phyloP scores from a whole-genome alignment of 805 yeast species.

The Hanseniaspora occidentalis region DNA sequence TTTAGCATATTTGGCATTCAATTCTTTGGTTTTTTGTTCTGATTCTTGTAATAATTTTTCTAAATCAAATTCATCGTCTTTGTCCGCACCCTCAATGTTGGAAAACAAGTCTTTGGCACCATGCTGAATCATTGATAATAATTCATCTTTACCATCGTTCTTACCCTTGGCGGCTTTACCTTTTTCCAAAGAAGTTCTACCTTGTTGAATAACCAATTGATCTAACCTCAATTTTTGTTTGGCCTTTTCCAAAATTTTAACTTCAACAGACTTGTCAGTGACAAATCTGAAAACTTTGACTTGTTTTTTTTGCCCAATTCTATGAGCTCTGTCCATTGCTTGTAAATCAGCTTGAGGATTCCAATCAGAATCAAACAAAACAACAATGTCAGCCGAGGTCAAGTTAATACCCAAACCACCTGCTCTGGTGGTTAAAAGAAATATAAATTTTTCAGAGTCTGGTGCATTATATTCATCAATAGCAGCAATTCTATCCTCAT shows the following conservation, averaged over 20 bases:
- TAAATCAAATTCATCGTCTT: slow-evolving; percentile 38
- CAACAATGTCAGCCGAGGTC: slow-evolving; percentile 70
- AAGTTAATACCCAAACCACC: slow-evolving; percentile 83
- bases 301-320: slow-evolving; percentile 79
- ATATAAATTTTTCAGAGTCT: slow-evolving; percentile 58
- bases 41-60: slow-evolving; percentile 49
- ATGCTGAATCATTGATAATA: slow-evolving; percentile 69
- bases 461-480: slow-evolving; percentile 76
- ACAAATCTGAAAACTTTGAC: slow-evolving; percentile 68
- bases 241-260: slow-evolving; percentile 70
- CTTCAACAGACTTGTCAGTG: slow-evolving; percentile 76
- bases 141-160: slow-evolving; percentile 49
- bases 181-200: slow-evolving; percentile 27
- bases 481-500: slow-evolving; percentile 58
- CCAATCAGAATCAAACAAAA: slow-evolving; percentile 75
- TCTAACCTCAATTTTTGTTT: slow-evolving; percentile 68
- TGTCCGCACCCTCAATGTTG: slow-evolving; percentile 19
- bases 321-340: slow-evolving; percentile 83
- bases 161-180: slow-evolving; percentile 15
- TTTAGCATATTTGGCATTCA: slow-evolving; percentile 50
- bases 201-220: slow-evolving; percentile 75
- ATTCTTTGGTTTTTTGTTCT: slow-evolving; percentile 48
- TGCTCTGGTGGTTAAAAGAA: slow-evolving; percentile 70
- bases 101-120: slow-evolving; percentile 59
- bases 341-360: slow-evolving; percentile 83